Conservation (phyloP, 1,139 yeast genomes). For the Nakaseomyces uthaithaninus region DNA sequence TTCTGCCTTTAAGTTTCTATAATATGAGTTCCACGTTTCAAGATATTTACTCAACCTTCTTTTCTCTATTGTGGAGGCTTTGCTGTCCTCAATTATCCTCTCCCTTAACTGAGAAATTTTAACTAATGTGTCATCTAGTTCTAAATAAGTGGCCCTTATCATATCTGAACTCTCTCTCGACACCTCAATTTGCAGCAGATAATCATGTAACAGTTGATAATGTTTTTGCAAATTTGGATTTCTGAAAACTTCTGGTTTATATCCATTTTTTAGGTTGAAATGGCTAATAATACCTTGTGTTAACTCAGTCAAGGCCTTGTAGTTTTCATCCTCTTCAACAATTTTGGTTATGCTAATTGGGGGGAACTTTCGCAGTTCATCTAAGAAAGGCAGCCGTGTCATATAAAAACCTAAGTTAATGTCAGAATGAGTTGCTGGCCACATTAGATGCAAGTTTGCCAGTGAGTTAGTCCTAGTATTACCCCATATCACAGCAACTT, state of each 20-base stretch:
- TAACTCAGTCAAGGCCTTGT: conserved; percentile 31
- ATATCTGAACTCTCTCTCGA: conserved; percentile 15
- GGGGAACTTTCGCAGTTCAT: conserved; percentile 52
- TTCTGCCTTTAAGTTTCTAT: conserved; percentile 12
- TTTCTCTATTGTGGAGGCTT: conserved; percentile 15
- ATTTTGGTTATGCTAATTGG: conserved; percentile 11
- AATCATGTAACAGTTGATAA: conserved; percentile 56
- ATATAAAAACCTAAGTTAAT: conserved; percentile 50
- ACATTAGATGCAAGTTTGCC: conserved; percentile 53
- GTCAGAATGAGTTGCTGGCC: conserved; percentile 40
- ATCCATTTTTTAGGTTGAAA: conserved; percentile 40
- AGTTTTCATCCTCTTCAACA: conserved; percentile 25
- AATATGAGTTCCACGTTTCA: conserved; percentile 25
- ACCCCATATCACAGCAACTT: conserved; percentile 70
- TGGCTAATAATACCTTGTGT: conserved; percentile 37
- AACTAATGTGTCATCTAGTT: conserved; percentile 33
- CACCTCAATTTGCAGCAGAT: conserved; percentile 55
- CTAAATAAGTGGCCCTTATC: conserved; percentile 11
- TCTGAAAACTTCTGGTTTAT: conserved; percentile 49
- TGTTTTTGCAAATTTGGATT: conserved; percentile 67
- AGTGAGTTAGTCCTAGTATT: conserved; percentile 45
- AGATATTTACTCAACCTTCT: conserved; percentile 21
- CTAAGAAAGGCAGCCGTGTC: conserved; percentile 53
- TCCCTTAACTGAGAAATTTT: conserved; percentile 26
- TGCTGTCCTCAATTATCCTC: conserved; percentile 19